A percentile compares a stretch with the other conserved stretches of the same genome.
Conservation (phyloP, 1,284 basidiomycete genomes). For the Ganoderma lucidum region DNA sequence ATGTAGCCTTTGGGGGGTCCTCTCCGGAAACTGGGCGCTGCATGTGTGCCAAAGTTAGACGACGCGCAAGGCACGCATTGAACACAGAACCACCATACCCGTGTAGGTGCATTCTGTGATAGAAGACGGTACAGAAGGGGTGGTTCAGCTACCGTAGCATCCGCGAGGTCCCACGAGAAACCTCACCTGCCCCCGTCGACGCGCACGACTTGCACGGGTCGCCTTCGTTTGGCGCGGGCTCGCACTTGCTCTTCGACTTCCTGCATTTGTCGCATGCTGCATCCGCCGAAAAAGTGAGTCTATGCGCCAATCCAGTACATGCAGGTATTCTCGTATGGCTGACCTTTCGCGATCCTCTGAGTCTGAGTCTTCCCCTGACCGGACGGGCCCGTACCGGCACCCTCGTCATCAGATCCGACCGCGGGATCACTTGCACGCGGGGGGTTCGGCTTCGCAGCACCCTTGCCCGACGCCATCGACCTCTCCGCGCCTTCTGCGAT, state of each 20-base stretch:
- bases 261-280: conserved; percentile 85
- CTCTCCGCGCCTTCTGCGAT: not conserved
- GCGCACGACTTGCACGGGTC: conserved; percentile 72
- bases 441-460: not conserved
- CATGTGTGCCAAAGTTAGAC: not conserved
- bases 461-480: not conserved
- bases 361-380: conserved; percentile 19
- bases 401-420: conserved; percentile 15
- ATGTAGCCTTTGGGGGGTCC: conserved; percentile 91
- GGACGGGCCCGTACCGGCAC: conserved; percentile 11
- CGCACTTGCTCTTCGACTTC: conserved; percentile 88
- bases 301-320: conserved; percentile 16
- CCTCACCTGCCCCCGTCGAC: conserved; percentile 63
- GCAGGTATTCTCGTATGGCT: conserved; percentile 14
- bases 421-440: conserved; percentile 1
- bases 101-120: conserved; percentile 76
- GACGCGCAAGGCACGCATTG: not conserved
- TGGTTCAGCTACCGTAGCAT: not conserved
- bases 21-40: conserved; percentile 82
- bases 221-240: conserved; percentile 59
- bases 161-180: not conserved
- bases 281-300: too few species aligned
- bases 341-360: conserved; percentile 68
- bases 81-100: conserved; percentile 49
- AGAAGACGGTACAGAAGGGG: conserved; percentile 33